Evolutionary conservation across 2,329 filamentous ascomycete species (phyloP).

Genomic region (Metarhizium robertsii): DNA sequence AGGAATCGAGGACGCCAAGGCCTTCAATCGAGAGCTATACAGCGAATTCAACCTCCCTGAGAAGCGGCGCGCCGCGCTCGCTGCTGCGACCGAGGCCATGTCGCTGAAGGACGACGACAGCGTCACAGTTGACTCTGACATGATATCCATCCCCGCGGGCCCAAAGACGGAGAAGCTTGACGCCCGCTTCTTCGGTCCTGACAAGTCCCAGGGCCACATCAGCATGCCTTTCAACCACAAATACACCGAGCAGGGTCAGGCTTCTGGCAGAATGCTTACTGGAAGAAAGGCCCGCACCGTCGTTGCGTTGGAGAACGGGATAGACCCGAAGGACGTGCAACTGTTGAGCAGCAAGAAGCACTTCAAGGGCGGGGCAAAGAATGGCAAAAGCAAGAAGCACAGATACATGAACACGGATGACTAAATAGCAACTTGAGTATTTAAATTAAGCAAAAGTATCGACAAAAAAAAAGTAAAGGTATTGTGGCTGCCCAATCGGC

Average conservation of each 20-base stretch:
- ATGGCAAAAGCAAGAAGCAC: slow-evolving; percentile 40
- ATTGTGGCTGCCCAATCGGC: no score
- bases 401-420: slow-evolving; percentile 6
- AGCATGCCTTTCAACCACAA: slow-evolving; percentile 81
- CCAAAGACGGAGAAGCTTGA: slow-evolving; percentile 71
- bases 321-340: slow-evolving; percentile 72
- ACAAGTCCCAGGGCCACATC: slow-evolving; percentile 55
- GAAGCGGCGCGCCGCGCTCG: slow-evolving; percentile 62
- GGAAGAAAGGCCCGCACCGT: slow-evolving; percentile 77
- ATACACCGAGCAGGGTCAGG: slow-evolving; percentile 68
- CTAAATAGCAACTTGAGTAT: background rate
- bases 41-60: slow-evolving; percentile 72
- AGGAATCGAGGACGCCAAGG: slow-evolving; percentile 54
- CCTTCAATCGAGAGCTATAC: slow-evolving; percentile 88
- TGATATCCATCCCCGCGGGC: slow-evolving; percentile 47
- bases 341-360: slow-evolving; percentile 75
- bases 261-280: slow-evolving; percentile 54
- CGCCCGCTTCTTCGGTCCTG: slow-evolving; percentile 75
- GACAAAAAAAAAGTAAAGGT: no score
- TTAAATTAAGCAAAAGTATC: no score
- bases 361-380: slow-evolving; percentile 69
- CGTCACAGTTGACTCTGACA: slow-evolving; percentile 31
- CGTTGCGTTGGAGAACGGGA: slow-evolving; percentile 71
- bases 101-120: slow-evolving; percentile 27
- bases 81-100: slow-evolving; percentile 37